phyloP scores from a whole-genome alignment of 192 early-diverging fungal genomes.

The Spinellus fusiger region DNA sequence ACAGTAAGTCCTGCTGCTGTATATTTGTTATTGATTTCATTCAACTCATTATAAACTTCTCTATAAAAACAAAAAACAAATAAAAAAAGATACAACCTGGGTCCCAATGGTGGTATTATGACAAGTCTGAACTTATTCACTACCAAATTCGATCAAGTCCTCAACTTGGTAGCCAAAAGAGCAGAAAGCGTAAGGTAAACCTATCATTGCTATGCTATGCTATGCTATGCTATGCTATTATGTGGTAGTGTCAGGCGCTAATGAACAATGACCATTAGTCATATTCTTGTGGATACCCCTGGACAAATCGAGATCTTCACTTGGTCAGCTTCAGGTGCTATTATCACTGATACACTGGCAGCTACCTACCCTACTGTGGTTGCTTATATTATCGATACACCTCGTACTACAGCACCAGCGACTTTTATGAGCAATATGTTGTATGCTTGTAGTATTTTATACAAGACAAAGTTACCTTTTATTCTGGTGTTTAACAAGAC shows the following conservation, averaged over 20 bases:
- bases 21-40: neutral
- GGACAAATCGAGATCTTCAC: slow-evolving; percentile 99
- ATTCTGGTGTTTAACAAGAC: slow-evolving; percentile 95
- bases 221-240: no score
- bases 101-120: slow-evolving; percentile 95
- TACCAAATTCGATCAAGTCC: slow-evolving; percentile 97
- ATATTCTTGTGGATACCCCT: slow-evolving; percentile 88
- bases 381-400: slow-evolving; percentile 94
- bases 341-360: slow-evolving; percentile 92
- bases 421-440: slow-evolving; percentile 99
- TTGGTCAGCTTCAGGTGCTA: slow-evolving; percentile 94
- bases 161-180: slow-evolving; percentile 80
- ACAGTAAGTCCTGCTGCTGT: slow-evolving; percentile 50
- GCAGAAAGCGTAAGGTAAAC: slow-evolving; percentile 61
- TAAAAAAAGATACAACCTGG: slow-evolving; percentile 75
- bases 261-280: slow-evolving; percentile 42
- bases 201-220: no score
- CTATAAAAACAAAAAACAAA: no score
- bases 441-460: slow-evolving; percentile 93
- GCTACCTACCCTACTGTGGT: slow-evolving; percentile 88
- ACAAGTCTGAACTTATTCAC: slow-evolving; percentile 95
- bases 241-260: no score
- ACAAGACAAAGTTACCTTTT: slow-evolving; percentile 96
- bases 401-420: slow-evolving; percentile 81
- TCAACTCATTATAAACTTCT: no score